Evolutionary conservation across 495 filamentous ascomycete species (phyloP).

Genomic region (Aspergillus steynii): DNA sequence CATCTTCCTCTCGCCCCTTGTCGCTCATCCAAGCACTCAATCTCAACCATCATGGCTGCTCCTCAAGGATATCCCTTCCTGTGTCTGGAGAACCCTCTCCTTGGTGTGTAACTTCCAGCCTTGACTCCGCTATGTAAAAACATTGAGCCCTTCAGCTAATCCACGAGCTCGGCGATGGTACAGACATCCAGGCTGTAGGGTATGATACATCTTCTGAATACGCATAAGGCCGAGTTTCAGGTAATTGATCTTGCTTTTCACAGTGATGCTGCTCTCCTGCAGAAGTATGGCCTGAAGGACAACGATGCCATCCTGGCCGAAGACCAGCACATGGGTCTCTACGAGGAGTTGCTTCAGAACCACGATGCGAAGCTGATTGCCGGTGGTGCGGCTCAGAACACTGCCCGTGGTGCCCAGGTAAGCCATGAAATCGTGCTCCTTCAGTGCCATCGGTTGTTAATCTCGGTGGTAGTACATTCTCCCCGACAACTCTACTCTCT

Average conservation of each 20-base stretch:
- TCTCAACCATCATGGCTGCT: conserved; percentile 60
- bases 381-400: conserved; percentile 97
- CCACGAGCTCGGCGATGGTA: background rate
- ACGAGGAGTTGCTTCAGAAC: conserved; percentile 87
- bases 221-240: background rate
- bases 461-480: conserved; percentile 73
- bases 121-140: background rate
- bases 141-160: conserved; percentile 4
- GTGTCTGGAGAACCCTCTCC: conserved; percentile 93
- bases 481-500: conserved; percentile 80
- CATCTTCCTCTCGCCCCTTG: background rate
- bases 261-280: conserved; percentile 69
- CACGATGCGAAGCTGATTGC: conserved; percentile 90
- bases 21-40: conserved; percentile 5
- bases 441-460: background rate
- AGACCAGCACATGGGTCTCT: conserved; percentile 82
- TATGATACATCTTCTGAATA: conserved; percentile 28
- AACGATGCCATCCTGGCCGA: conserved; percentile 98
- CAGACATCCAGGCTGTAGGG: conserved; percentile 91
- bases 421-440: background rate
- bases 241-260: background rate
- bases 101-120: conserved; percentile 59
- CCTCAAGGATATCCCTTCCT: conserved; percentile 78
- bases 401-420: conserved; percentile 88
- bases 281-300: conserved; percentile 89